Evolutionary conservation across 148 eudicot genomes (phyloP).

Genomic region (Agrostemma githago): DNA sequence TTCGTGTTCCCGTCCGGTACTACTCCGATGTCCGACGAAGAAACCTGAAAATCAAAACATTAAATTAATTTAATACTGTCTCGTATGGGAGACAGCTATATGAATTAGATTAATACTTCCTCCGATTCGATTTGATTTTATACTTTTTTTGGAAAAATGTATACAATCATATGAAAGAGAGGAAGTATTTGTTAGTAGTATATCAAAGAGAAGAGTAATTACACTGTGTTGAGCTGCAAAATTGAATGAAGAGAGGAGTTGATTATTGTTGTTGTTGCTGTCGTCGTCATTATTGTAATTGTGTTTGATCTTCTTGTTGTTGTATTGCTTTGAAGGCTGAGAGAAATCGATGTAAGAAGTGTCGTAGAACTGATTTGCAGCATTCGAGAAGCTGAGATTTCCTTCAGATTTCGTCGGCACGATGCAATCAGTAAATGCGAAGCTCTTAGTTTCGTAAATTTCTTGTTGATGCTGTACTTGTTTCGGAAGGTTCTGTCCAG

Average conservation of each 20-base stretch:
- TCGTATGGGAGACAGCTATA: neutral
- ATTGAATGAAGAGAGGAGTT: conserved; percentile 9
- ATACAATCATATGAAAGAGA: neutral
- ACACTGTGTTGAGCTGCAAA: conserved; percentile 20
- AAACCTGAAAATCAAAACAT: conserved; percentile 41
- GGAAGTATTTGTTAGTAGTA: neutral
- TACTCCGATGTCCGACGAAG: conserved; percentile 79
- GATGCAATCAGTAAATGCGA: conserved; percentile 48
- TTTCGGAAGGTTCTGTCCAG: conserved; percentile 21
- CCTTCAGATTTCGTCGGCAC: conserved; percentile 54
- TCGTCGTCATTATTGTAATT: conserved; percentile 13
- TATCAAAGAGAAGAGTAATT: conserved; percentile 2
- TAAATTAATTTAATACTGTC: conserved; percentile 3
- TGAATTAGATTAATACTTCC: neutral
- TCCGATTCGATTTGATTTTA: neutral
- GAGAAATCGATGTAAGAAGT: conserved; percentile 45
- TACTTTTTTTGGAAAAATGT: neutral
- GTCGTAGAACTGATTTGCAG: conserved; percentile 7
- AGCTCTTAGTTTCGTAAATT: neutral
- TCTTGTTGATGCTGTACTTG: neutral
- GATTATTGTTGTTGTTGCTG: conserved; percentile 20
- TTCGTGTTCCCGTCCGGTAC: conserved; percentile 67
- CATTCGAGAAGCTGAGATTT: conserved; percentile 15
- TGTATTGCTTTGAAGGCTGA: conserved; percentile 31
- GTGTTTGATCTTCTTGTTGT: conserved; percentile 20